A percentile compares a stretch with the other conserved stretches of the same genome.
phyloP scores from a whole-genome alignment of 2,329 filamentous ascomycete species.

The Phialocephala subalpina region DNA sequence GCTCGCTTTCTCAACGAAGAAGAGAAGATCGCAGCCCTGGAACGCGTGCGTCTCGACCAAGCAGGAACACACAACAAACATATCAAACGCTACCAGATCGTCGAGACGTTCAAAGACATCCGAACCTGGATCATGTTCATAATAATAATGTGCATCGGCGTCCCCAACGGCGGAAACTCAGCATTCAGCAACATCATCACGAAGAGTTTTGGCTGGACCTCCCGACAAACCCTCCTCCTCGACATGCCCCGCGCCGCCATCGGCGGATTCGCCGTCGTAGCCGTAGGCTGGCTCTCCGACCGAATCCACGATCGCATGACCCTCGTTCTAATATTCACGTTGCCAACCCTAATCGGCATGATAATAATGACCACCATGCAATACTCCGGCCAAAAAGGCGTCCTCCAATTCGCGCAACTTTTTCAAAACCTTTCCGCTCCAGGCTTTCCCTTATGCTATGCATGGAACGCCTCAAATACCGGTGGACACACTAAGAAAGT shows the following conservation, averaged over 20 bases:
- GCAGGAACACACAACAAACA: constrained; percentile 5
- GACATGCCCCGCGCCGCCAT: constrained; percentile 5
- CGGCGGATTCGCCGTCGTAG: neutral
- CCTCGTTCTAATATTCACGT: neutral
- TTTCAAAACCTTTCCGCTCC: constrained; percentile 5
- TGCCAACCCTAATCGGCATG: neutral
- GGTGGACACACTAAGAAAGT: constrained; percentile 5
- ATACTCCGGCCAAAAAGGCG: constrained; percentile 1
- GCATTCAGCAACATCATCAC: constrained; percentile 5
- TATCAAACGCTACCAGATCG: constrained; percentile 7
- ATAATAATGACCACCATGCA: constrained; percentile 9
- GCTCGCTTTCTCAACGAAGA: neutral
- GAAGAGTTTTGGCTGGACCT: constrained; percentile 4
- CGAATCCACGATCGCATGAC: constrained; percentile 6
- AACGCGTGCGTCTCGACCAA: constrained; percentile 1
- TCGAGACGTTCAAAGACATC: constrained; percentile 1
- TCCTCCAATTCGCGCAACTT: constrained; percentile 2
- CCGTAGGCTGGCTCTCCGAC: neutral
- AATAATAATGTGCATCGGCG: constrained; percentile 5
- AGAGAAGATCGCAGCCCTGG: neutral
- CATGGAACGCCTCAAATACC: neutral
- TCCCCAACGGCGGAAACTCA: neutral
- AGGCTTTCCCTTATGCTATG: constrained; percentile 1
- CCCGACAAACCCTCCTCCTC: neutral
- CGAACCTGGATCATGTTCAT: constrained; percentile 9